Percentiles rank a stretch among this genome's conserved stretches.
Evolutionary conservation across 345 rosid genomes (phyloP).

Genomic region (rapeseed (Brassica napus)): Da-Ae NC_063452.1:25150001-25150500

Average conservation of each 20-base stretch:
- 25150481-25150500: conserved; percentile 46
- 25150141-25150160: conserved; percentile 92
- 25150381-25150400: conserved; percentile 93
- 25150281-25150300: conserved; percentile 68
- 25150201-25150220: conserved; percentile 80
- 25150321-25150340: background rate
- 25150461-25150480: conserved; percentile 87
- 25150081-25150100: conserved; percentile 80
- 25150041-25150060: background rate
- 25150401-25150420: conserved; percentile 81
- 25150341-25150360: conserved; percentile 2
- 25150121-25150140: conserved; percentile 84
- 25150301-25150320: background rate
- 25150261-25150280: conserved; percentile 84
- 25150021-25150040: background rate
- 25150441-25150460: conserved; percentile 80
- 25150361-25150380: conserved; percentile 45
- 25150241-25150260: conserved; percentile 72
- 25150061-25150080: conserved; percentile 51
- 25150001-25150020: background rate
- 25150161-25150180: conserved; percentile 81
- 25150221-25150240: conserved; percentile 84
- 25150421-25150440: conserved; percentile 89
- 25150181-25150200: conserved; percentile 79
- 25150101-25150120: conserved; percentile 89